Evolutionary conservation across 108 stramenopile genomes (phyloP), one percentile per base, ranked within the genome.

Genomic region (Poteriospumella lacustris): DNA sequence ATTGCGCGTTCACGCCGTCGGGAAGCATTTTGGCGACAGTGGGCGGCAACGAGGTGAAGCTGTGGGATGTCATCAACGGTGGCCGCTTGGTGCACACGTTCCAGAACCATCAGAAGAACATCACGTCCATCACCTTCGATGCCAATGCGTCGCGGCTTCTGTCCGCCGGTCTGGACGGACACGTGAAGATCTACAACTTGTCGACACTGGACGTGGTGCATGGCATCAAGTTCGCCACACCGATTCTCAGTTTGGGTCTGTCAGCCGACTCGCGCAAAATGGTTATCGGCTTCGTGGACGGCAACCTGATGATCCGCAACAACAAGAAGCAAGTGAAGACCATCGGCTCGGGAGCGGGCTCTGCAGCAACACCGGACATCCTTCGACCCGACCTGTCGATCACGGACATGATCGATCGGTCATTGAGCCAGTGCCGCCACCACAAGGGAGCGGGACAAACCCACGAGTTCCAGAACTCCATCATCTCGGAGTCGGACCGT

Each of bases 361-460:
- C 38, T 52, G 31, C 15, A 34, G 31, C 36, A 5, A 64, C 15
- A 34, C 9, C 15, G 28, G 31, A 64, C 36, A 5, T 3, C 3
- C 15, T 5, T 64, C 19, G 9, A 9, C 19, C 9, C 19, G 47
- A 52, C 47, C 15, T 19, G 9, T 52, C 47, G 47, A 52, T 52
- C 47, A 15, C 19, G 15, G 78, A 44, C 40, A 85, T 82, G 15
- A 68, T 83, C 15, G 86, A 79, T 9, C 87, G n/a, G n/a, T 19
- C 60, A 34, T 3, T 64, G 28, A 5, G 29, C 60, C 26, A 26
- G 70, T 33, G 12, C 31, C 43, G 70, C 5, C 5, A 73, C 31
- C 24, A 73, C 33, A 39, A 73, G 9, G 70, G 70, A n/a, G 5
- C 70, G 5, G 70, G 70, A 73, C 26, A n/a, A 56, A 34, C 33